Evolutionary conservation across 2,329 filamentous ascomycete species (phyloP), one percentile per base, ranked within the genome.

Genomic region (Fusarium sp.): DNA sequence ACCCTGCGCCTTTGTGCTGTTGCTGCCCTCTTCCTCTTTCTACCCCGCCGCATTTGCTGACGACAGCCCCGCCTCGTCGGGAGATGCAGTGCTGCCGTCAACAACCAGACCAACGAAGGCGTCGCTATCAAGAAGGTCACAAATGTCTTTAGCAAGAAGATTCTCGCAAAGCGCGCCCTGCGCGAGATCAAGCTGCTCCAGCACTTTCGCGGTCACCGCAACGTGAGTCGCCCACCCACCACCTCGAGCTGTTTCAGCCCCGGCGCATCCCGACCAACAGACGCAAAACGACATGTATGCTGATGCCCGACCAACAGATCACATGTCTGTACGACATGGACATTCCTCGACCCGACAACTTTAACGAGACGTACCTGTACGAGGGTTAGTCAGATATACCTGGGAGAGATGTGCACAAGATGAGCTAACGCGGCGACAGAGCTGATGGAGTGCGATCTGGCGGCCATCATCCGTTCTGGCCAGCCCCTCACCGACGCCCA

Each of bases 111-210:
- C 35, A 93, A 91, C 80, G 97, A 99, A 83, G 95, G 96, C 45
- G 95, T 99, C 73, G 97, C 97, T 80, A 97, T 99, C 88, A 99
- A 99, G 87, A 99, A 99, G 86, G 95, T 99, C 83, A 99, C 97
- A 87, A 99, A 99, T 93, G 96, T 99, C 80, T 99, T 99, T 86
- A 98, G 95, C 90, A 99, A 99, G 88, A 98, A 98, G 91, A 99
- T 99, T 79, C 90, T 99, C 77, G 97, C 97, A 80, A 99, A 99
- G 91, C 94, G 97, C 81, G 97, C 97, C 59, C 86, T 99, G 88
- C 92, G 97, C 84, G 97, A 99, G 87, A 98, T 99, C 86, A 99
- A 98, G 90, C 90, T 99, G 78, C 89, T 99, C 75, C 96, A 98
- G 87, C 97, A 99, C 85, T 99, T 99, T 87, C 91, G 97, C 80